Evolutionary conservation across 139 green algal species (phyloP).

Genomic region (Trebouxia sp.): DNA sequence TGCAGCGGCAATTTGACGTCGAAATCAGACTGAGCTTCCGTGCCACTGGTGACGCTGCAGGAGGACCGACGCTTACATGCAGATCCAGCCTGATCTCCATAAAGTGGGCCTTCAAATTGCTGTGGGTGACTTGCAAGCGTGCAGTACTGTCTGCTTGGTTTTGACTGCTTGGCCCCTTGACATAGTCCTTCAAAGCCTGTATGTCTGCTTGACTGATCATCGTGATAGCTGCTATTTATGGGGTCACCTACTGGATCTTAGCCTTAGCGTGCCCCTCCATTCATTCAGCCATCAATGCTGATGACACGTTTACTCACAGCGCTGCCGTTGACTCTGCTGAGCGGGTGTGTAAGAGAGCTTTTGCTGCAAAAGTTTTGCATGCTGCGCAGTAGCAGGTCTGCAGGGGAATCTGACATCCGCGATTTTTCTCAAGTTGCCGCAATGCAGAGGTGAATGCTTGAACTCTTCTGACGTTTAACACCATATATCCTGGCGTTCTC

Average conservation of each 20-base stretch:
- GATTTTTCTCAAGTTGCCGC: too few relatives aligned
- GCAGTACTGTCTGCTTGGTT: conserved; percentile 85
- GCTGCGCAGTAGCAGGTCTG: too few relatives aligned
- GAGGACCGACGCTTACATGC: conserved; percentile 60
- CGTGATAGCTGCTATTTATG: not conserved
- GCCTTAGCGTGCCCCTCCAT: too few relatives aligned
- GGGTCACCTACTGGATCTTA: too few relatives aligned
- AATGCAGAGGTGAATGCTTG: not conserved
- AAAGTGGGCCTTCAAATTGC: conserved; percentile 89
- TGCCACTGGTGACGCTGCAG: not conserved
- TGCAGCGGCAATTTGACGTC: conserved; percentile 40
- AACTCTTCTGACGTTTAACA: too few relatives aligned
- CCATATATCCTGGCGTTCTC: too few relatives aligned
- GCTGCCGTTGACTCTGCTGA: too few relatives aligned
- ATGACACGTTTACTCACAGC: too few relatives aligned
- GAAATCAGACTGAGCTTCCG: not conserved
- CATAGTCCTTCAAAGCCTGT: conserved; percentile 61
- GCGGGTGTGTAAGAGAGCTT: too few relatives aligned
- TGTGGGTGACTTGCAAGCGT: conserved; percentile 87
- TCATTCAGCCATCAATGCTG: too few relatives aligned
- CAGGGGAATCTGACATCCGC: too few relatives aligned
- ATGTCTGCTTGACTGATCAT: conserved; percentile 44
- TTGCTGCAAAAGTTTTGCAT: too few relatives aligned
- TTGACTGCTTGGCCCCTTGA: conserved; percentile 49
- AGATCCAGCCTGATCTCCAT: conserved; percentile 93